Percentiles rank a stretch among this genome's conserved stretches.
These are phyloP conservation scores for Venturia nashicola DNA, from an alignment of 2,329 filamentous ascomycete genomes.

Conservation along the genomic window DNA sequence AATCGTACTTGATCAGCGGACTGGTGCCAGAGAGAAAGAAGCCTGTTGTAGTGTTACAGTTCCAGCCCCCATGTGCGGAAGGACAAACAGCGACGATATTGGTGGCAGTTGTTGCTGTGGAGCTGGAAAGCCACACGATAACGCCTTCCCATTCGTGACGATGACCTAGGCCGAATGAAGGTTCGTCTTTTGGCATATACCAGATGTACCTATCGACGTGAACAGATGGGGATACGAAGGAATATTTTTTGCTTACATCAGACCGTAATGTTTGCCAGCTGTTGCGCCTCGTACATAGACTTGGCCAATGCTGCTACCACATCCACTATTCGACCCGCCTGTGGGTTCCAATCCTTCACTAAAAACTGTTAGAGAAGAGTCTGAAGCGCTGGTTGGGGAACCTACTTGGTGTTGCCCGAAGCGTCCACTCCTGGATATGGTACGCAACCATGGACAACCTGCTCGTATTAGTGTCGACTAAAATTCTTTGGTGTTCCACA, in stretches of 20 bases:
- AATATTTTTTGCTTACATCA: not conserved
- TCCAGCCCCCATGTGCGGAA: not conserved
- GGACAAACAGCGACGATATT: not conserved
- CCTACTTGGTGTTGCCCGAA: conserved; percentile 33
- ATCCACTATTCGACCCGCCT: not conserved
- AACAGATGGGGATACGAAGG: not conserved
- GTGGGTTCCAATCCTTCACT: not conserved
- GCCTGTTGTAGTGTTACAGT: not conserved
- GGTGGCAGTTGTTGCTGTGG: conserved; percentile 22
- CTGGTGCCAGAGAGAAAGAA: not conserved
- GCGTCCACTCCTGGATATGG: conserved; percentile 50
- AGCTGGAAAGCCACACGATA: conserved; percentile 37
- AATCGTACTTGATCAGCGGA: not conserved
- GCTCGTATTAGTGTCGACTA: not conserved
- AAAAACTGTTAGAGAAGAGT: not conserved
- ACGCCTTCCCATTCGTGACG: conserved; percentile 46
- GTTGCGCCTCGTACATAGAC: not conserved
- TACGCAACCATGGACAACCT: conserved; percentile 48
- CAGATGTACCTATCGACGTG: conserved; percentile 39
- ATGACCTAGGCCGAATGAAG: conserved; percentile 34
- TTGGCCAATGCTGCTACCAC: not conserved
- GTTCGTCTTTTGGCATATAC: conserved; percentile 39
- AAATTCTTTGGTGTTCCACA: not conserved
- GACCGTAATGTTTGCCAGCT: not conserved
- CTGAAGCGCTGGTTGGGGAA: not conserved